phyloP scores from a whole-genome alignment of 73 alveolate species.

The Tetrahymena borealis region DNA sequence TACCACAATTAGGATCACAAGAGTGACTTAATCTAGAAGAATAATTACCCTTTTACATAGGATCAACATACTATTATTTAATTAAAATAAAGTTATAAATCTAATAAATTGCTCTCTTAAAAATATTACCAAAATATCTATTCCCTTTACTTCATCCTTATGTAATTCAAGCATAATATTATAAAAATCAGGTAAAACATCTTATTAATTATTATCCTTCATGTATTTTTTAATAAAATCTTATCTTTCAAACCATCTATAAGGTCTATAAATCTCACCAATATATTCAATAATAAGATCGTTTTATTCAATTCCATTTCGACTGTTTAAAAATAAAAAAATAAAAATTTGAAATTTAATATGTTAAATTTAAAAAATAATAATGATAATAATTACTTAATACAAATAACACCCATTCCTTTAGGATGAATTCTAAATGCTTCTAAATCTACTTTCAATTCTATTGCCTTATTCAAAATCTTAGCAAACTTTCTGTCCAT shows the following conservation, averaged over 20 bases:
- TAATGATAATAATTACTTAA: too few relatives aligned
- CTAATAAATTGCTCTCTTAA: too few relatives aligned
- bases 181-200: conserved; percentile 92
- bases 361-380: too few relatives aligned
- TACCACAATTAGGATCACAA: conserved; percentile 95
- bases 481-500: conserved; percentile 73
- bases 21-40: conserved; percentile 92
- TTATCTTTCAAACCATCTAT: conserved; percentile 96
- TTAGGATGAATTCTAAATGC: conserved; percentile 82
- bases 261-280: conserved; percentile 95
- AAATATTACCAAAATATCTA: conserved; percentile 43
- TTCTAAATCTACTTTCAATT: conserved; percentile 51
- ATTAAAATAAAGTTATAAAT: background rate
- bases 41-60: conserved; percentile 86
- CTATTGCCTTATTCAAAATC: conserved; percentile 56
- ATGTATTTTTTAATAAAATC: conserved; percentile 88
- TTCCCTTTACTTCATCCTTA: conserved; percentile 92
- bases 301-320: conserved; percentile 82
- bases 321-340: background rate
- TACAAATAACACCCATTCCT: conserved; percentile 95
- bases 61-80: conserved; percentile 68
- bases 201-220: conserved; percentile 71
- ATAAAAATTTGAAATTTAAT: too few relatives aligned
- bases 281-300: conserved; percentile 88
- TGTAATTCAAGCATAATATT: conserved; percentile 93